A percentile compares a stretch with the other conserved stretches of the same genome.
Evolutionary conservation across 331 rosid genomes (phyloP).

Genomic region (Quercus tomentella): DNA sequence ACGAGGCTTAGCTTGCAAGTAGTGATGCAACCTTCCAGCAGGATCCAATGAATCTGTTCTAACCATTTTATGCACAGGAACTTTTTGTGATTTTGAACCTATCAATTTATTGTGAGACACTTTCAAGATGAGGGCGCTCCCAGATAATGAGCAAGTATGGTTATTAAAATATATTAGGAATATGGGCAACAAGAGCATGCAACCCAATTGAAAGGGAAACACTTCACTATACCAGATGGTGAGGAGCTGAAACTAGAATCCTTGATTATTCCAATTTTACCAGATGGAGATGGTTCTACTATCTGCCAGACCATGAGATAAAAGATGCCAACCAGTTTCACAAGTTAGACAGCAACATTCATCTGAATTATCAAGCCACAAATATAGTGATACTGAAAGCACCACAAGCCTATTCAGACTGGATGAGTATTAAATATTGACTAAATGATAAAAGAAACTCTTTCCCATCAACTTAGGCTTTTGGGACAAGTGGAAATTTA

Average conservation of each 20-base stretch:
- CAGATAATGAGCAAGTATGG: neutral
- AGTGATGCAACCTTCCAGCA: conserved; percentile 86
- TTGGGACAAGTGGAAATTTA: neutral
- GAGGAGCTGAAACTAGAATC: conserved; percentile 48
- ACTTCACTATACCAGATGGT: conserved; percentile 40
- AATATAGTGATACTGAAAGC: conserved; percentile 7
- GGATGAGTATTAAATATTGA: neutral
- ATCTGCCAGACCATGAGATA: conserved; percentile 41
- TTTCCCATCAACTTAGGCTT: neutral
- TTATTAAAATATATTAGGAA: conserved; percentile 2
- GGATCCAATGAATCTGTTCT: conserved; percentile 92
- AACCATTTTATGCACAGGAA: conserved; percentile 80
- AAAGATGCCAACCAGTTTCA: conserved; percentile 17
- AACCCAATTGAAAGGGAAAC: conserved; percentile 15
- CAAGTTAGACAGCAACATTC: conserved; percentile 12
- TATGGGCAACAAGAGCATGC: conserved; percentile 9
- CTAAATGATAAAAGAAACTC: neutral
- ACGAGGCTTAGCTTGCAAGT: conserved; percentile 46
- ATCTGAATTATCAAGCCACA: neutral
- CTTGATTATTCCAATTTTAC: conserved; percentile 33
- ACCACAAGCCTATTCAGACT: neutral
- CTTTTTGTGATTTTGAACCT: conserved; percentile 72
- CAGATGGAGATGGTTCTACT: conserved; percentile 48
- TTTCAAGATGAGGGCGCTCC: neutral
- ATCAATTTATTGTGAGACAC: conserved; percentile 5